Evolutionary conservation across 1,284 basidiomycete genomes (phyloP), one percentile per base, ranked within the genome.

Genomic region (Ceratobasidium sp.): DNA sequence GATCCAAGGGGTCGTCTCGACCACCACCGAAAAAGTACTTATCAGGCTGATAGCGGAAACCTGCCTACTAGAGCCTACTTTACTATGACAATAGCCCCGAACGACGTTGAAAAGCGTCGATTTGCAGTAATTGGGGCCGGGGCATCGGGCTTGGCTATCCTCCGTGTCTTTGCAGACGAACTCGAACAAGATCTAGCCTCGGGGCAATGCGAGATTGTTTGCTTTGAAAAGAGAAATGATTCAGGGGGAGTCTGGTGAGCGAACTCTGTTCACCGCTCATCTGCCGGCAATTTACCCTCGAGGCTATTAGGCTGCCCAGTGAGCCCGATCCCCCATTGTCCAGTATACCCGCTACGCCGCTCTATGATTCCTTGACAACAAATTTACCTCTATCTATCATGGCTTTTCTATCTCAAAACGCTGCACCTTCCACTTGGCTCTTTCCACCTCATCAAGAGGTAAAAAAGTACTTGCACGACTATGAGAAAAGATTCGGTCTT

Each of bases 351-450:
- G 73, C 55, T 18, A 91, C 92, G 0, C 89, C 94, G 0, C 81
- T 94, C 23, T 95, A 95, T 81, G 91, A 94, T 80, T 91, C 91
- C 1, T 85, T 95, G 30, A 91, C 90, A 27, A 91, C 93, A 1
- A 95, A 94, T 81, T 82, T 94, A 1, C 92, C 93, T 0, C 91
- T 94, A 80, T 91, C 91, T 0, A 78, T 91, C 59, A 94, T 95
- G 93, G 88, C 87, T 8, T 94, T 87, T 79, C 85, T 87, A 0
- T 88, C 88, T 76, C 90, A 89, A 81, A 82, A 86, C 1, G 94
- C 93, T 80, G 91, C 92, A 0, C 90, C 92, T 0, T 89, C 88
- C 2, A 94, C 93, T 0, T 87, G 90, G 1, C 84, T 94, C 30
- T 95, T 88, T 82, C 93, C 93, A 0, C 81, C 81, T 3, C 92